Base-by-base conservation (phyloP, 2,329 filamentous ascomycete species). In the Plenodomus biglobosus region DNA sequence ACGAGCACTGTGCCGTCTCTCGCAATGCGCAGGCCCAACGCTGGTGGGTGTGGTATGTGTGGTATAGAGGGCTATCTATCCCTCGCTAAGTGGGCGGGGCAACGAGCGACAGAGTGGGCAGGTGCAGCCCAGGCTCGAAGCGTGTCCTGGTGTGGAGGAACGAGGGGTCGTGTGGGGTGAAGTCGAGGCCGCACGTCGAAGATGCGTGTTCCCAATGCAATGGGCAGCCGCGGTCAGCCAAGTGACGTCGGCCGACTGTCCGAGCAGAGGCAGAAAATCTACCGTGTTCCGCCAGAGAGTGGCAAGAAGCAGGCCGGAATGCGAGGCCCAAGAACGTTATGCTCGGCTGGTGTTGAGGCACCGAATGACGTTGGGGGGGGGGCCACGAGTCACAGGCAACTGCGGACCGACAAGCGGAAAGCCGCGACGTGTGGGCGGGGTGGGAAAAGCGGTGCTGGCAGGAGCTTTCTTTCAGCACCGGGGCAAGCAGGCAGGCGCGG, bases 201-300 rank as follows among this genome's bases (percentile, higher is more conserved):
- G 40, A 47, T 59, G 54, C 52, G 52, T 49, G 62, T 58, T 56
- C 58, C 68, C 65, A 61, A 52, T 52, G 47, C 47, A 32, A 53
- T 48, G 66, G 61, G 52, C 60, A 51, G 56, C 56, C 62, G 58
- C 60, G 57, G 64, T 64, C 54, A 66, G 62, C 63, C 64, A 61
- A 62, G 55, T 43, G 45, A 57, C 48, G 56, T 58, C 58, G 64
- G 57, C 58, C 48, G 59, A 53, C 50, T 63, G 44, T 58, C 15
- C 6, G 27, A 32, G 27, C 27, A 32, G 47, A 38, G 49, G 50
- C 38, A 40, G 37, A 21, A 36, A 36, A 38, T 37, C 18, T 39
- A 8, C 32, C 19, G 34, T 32, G 5, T 46, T n/a, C 27, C 10
- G 38, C 8, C 11, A 36, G 34, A 30, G 38, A 39, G 37, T 24